Percentiles rank a stretch among this genome's conserved stretches.
Evolutionary conservation across 2,329 filamentous ascomycete species (phyloP).

Genomic region (Aspergillus novoparasiticus): DNA sequence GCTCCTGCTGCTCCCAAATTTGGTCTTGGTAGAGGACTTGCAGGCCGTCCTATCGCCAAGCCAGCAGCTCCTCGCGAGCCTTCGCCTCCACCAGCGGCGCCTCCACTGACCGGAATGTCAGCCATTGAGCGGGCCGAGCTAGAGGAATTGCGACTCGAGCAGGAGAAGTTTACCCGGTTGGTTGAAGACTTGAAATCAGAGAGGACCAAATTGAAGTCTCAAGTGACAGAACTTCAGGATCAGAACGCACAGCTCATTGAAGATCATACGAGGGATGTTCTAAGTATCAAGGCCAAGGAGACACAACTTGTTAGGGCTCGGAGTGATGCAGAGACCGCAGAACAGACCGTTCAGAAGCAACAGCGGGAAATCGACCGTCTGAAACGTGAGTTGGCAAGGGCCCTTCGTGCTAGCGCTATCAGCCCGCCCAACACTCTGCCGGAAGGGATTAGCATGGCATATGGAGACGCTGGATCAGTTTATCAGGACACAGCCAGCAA

Average conservation of each 20-base stretch:
- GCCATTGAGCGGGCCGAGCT: constrained; percentile 88
- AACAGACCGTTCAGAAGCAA: constrained; percentile 81
- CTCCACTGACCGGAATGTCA: constrained; percentile 67
- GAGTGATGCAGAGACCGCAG: constrained; percentile 85
- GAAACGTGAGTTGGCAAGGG: constrained; percentile 75
- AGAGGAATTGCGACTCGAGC: constrained; percentile 81
- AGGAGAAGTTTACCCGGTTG: constrained; percentile 74
- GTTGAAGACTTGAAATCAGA: constrained; percentile 82
- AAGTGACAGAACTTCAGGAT: constrained; percentile 92
- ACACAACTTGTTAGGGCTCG: constrained; percentile 91
- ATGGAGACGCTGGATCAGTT: constrained; percentile 53
- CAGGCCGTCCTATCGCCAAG: constrained; percentile 82
- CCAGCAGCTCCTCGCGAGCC: constrained; percentile 54
- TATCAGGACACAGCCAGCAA: constrained; percentile 42
- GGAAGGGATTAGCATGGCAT: constrained; percentile 57
- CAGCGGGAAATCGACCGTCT: constrained; percentile 87
- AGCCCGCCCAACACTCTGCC: constrained; percentile 38
- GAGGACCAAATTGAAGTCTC: constrained; percentile 76
- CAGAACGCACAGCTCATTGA: constrained; percentile 97
- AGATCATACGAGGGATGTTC: constrained; percentile 90
- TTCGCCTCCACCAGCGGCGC: constrained; percentile 53
- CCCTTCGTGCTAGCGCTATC: constrained; percentile 43
- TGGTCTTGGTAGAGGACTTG: constrained; percentile 74
- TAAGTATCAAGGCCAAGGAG: constrained; percentile 98
- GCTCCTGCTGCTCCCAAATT: constrained; percentile 54